Evolutionary conservation across 169 alveolate genomes (phyloP).

Genomic region (Cryptosporidium ryanae): DNA sequence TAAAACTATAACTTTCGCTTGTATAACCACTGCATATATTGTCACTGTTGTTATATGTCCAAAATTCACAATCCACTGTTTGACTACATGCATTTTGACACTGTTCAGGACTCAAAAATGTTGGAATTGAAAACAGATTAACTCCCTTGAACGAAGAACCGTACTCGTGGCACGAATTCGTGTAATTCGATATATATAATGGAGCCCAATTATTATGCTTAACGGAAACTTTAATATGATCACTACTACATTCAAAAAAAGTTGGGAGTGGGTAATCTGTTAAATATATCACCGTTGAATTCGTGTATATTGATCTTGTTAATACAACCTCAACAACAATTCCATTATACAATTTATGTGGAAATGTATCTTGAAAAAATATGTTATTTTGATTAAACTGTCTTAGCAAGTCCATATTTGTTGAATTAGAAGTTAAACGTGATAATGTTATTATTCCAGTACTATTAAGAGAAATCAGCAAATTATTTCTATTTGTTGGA

Average conservation of each 20-base stretch:
- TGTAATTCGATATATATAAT: conserved; percentile 48
- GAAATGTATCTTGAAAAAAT: conserved; percentile 1
- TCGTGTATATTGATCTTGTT: conserved; percentile 55
- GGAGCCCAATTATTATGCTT: conserved; percentile 70
- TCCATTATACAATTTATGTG: conserved; percentile 45
- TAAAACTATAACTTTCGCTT: conserved; percentile 57
- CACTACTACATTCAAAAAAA: conserved; percentile 34
- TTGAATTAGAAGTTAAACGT: conserved; percentile 7
- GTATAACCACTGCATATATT: conserved; percentile 67
- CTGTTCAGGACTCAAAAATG: conserved; percentile 71
- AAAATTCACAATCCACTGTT: conserved; percentile 60
- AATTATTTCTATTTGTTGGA: conserved; percentile 15
- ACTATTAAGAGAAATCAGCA: conserved; percentile 31
- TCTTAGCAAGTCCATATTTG: conserved; percentile 10
- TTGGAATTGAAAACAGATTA: conserved; percentile 57
- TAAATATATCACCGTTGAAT: conserved; percentile 45
- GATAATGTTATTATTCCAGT: conserved; percentile 36
- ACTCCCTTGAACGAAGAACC: conserved; percentile 63
- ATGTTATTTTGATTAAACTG: conserved; percentile 10
- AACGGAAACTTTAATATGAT: conserved; percentile 34
- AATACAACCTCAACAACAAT: conserved; percentile 38
- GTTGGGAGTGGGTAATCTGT: conserved; percentile 23
- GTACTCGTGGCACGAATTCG: conserved; percentile 58
- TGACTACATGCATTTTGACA: conserved; percentile 58
- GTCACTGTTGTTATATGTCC: conserved; percentile 51